Conservation (phyloP, 2,329 filamentous ascomycete species). For the Claviceps pazoutovae region DNA sequence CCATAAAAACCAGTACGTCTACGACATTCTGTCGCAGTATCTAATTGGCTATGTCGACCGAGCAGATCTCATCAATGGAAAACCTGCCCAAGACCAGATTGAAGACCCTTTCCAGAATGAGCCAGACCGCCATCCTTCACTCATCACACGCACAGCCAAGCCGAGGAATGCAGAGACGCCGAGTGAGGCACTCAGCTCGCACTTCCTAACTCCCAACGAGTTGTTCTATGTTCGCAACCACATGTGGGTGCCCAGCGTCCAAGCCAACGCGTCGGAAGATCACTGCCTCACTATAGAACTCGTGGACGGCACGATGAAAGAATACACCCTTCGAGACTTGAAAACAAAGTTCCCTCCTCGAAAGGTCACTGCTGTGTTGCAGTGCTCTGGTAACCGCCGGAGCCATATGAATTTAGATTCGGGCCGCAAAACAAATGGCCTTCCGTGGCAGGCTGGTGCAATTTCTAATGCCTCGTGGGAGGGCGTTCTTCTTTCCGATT, state of each 20-base stretch:
- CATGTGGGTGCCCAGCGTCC: conserved; percentile 45
- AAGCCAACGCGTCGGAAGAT: conserved; percentile 21
- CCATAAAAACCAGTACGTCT: conserved; percentile 50
- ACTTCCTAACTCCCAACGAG: conserved; percentile 40
- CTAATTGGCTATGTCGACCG: conserved; percentile 46
- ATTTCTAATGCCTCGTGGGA: conserved; percentile 48
- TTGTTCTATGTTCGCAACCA: conserved; percentile 49
- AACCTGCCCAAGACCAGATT: conserved; percentile 36
- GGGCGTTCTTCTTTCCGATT: conserved; percentile 39
- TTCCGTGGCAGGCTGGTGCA: conserved; percentile 45
- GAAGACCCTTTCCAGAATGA: conserved; percentile 47
- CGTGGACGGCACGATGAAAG: conserved; percentile 35
- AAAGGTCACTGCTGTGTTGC: conserved; percentile 40
- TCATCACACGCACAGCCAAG: conserved; percentile 37
- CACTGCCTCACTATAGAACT: conserved; percentile 41
- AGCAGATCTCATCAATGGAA: conserved; percentile 44
- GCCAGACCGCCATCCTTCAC: conserved; percentile 34
- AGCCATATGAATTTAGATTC: conserved; percentile 40
- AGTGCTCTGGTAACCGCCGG: conserved; percentile 48
- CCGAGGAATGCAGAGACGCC: conserved; percentile 51
- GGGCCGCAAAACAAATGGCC: conserved; percentile 35
- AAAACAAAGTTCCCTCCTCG: conserved; percentile 35
- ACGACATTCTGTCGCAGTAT: conserved; percentile 51
- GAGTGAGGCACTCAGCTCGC: conserved; percentile 27
- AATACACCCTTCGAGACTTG: conserved; percentile 41